phyloP scores from a whole-genome alignment of 73 alveolate genomes.

The Paramecium tetraurelia region DNA sequence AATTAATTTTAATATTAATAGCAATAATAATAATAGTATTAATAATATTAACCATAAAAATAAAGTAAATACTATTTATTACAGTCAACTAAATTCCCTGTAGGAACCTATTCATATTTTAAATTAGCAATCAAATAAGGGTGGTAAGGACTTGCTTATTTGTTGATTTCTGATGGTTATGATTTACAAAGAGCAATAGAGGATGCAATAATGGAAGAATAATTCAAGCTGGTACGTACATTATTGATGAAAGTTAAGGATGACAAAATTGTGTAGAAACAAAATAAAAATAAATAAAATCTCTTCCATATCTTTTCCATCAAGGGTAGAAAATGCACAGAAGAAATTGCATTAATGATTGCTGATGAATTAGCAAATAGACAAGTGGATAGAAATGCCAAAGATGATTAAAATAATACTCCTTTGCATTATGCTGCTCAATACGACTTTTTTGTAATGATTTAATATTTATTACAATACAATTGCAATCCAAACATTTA shows the following conservation, averaged over 20 bases:
- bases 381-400: constrained; percentile 66
- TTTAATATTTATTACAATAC: constrained; percentile 34
- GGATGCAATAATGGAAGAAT: constrained; percentile 75
- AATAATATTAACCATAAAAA: not conserved
- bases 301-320: constrained; percentile 73
- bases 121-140: constrained; percentile 47
- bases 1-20: not conserved
- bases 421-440: constrained; percentile 77
- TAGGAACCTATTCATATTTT: not conserved
- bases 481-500: constrained; percentile 45
- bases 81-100: not conserved
- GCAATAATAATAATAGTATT: not conserved
- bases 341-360: not conserved
- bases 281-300: constrained; percentile 63
- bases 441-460: constrained; percentile 37
- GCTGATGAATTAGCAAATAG: not conserved
- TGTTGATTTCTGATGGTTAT: constrained; percentile 70
- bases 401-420: constrained; percentile 65
- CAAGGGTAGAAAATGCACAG: constrained; percentile 58
- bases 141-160: constrained; percentile 77
- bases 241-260: constrained; percentile 69
- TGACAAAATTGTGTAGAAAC: constrained; percentile 49
- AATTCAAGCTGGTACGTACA: constrained; percentile 71
- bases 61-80: not conserved
- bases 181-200: constrained; percentile 72